Evolutionary conservation across 2,329 filamentous ascomycete genomes (phyloP).

Genomic region (Allantophomopsis lycopodina): DNA sequence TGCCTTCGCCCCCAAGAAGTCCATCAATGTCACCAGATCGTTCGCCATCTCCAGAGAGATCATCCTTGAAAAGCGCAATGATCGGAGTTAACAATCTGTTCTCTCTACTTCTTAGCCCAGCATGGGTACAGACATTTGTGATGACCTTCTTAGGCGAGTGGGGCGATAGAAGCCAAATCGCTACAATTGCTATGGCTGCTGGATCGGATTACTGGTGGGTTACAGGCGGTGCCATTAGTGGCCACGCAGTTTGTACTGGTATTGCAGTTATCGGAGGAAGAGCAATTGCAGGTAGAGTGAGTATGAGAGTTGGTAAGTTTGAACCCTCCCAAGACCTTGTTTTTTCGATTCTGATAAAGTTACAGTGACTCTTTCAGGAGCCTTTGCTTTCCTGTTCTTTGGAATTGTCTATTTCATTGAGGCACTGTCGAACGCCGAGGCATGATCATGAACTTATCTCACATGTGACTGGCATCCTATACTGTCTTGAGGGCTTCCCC

Average conservation of each 20-base stretch:
- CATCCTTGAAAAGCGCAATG: slow-evolving; percentile 27
- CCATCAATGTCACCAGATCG: slow-evolving; percentile 64
- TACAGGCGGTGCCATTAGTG: slow-evolving; percentile 72
- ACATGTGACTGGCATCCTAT: too few species aligned
- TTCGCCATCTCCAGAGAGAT: slow-evolving; percentile 20
- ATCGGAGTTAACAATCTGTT: slow-evolving; percentile 73
- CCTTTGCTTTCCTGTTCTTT: slow-evolving; percentile 79
- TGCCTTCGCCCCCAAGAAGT: slow-evolving; percentile 69
- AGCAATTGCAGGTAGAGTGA: slow-evolving; percentile 86
- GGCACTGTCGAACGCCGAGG: slow-evolving; percentile 33
- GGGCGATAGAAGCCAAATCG: slow-evolving; percentile 96
- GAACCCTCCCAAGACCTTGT: slow-evolving; percentile 1
- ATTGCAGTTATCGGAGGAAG: slow-evolving; percentile 84
- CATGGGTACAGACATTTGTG: slow-evolving; percentile 96
- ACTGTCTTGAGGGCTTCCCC: too few species aligned
- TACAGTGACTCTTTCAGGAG: slow-evolving; percentile 81
- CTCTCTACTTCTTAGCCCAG: slow-evolving; percentile 78
- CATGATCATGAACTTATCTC: too few species aligned
- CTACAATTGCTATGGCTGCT: slow-evolving; percentile 96
- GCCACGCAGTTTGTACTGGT: slow-evolving; percentile 82
- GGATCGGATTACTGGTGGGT: slow-evolving; percentile 99
- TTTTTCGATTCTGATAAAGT: slow-evolving; percentile 10
- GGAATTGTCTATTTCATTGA: slow-evolving; percentile 86
- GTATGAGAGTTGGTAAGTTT: slow-evolving; percentile 83
- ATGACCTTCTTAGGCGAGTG: slow-evolving; percentile 99